Evolutionary conservation across 306 rosid species (phyloP).

Genomic region (Cajanus cajan): DNA sequence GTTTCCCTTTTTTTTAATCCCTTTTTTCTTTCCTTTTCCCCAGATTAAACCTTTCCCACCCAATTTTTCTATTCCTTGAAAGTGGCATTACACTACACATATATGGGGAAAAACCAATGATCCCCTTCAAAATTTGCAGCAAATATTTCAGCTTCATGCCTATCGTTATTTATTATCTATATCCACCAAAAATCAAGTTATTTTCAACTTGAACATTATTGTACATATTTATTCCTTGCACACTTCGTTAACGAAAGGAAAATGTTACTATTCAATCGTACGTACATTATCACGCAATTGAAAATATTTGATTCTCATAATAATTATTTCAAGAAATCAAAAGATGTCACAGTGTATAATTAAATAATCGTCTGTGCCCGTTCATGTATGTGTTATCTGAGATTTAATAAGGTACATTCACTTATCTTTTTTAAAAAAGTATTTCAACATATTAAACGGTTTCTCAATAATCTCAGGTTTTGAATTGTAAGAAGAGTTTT

Average conservation of each 20-base stretch:
- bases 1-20: background rate
- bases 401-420: no score
- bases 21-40: conserved; percentile 11
- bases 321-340: background rate
- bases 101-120: background rate
- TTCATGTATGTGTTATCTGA: background rate
- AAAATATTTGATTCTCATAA: background rate
- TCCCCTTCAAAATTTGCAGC: background rate
- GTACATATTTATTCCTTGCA: background rate
- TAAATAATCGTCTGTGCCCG: background rate
- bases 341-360: background rate
- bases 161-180: background rate
- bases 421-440: no score
- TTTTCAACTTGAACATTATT: background rate
- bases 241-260: background rate
- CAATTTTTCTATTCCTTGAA: conserved; percentile 19
- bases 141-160: background rate
- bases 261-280: background rate
- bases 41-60: conserved; percentile 30
- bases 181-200: background rate
- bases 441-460: no score
- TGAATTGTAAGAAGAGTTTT: no score
- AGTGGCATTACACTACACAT: background rate
- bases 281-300: background rate
- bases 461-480: no score